phyloP scores from a whole-genome alignment of 805 yeast species.

The Maudiozyma saulgeensis region DNA sequence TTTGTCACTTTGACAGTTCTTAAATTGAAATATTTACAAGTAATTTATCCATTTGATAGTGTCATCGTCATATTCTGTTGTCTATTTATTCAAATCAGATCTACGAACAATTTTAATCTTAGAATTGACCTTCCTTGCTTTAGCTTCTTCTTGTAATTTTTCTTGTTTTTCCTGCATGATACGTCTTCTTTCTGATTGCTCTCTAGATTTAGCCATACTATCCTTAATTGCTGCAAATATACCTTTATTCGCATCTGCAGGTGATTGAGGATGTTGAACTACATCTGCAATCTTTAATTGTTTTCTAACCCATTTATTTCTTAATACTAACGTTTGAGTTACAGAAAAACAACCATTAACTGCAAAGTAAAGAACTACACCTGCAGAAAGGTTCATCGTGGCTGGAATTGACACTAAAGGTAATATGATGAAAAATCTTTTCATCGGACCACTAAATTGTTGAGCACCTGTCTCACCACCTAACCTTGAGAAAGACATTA shows the following conservation, averaged over 20 bases:
- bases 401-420: conserved; percentile 83
- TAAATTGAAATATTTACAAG: conserved; percentile 5
- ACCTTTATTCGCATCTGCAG: conserved; percentile 23
- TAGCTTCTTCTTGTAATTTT: conserved; percentile 24
- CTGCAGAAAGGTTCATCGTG: conserved; percentile 79
- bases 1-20: no score
- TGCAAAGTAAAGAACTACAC: conserved; percentile 76
- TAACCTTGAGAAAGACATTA: conserved; percentile 61
- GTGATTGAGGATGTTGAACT: conserved; percentile 39
- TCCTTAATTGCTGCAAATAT: conserved; percentile 32
- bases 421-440: conserved; percentile 56
- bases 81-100: conserved; percentile 14
- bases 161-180: conserved; percentile 29
- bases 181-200: conserved; percentile 32
- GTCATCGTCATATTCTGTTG: neutral
- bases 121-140: conserved; percentile 24
- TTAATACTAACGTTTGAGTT: conserved; percentile 58
- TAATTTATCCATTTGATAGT: neutral
- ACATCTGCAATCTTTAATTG: conserved; percentile 51
- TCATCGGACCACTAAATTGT: conserved; percentile 53
- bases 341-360: conserved; percentile 70
- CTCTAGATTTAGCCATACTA: conserved; percentile 33
- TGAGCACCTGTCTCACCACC: conserved; percentile 91
- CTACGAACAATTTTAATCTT: conserved; percentile 24
- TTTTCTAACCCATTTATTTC: conserved; percentile 49